A percentile compares a stretch with the other conserved stretches of the same genome.
Conservation (phyloP, 352 stramenopile genomes). For the Globisporangium irregulare region DNA sequence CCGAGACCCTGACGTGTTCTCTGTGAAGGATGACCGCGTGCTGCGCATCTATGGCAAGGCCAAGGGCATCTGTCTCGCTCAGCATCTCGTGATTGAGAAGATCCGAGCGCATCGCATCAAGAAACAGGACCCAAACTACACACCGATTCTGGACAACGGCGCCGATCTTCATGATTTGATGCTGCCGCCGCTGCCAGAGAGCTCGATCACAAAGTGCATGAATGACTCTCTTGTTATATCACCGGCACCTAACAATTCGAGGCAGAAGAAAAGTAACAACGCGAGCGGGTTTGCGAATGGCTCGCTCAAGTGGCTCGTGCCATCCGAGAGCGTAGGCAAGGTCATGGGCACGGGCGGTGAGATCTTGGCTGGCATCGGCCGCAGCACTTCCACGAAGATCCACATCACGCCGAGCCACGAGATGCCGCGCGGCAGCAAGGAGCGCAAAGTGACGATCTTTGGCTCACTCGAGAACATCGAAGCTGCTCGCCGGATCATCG, state of each 20-base stretch:
- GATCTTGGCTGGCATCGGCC: slow-evolving; percentile 44
- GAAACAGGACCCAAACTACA: slow-evolving; percentile 56
- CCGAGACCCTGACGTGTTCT: slow-evolving; percentile 29
- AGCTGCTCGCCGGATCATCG: slow-evolving; percentile 35
- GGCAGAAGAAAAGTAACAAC: slow-evolving; percentile 5
- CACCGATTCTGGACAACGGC: slow-evolving; percentile 20
- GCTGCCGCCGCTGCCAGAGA: slow-evolving; percentile 27
- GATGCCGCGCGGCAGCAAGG: slow-evolving; percentile 39
- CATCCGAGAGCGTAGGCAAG: slow-evolving; percentile 43
- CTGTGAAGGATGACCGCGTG: slow-evolving; percentile 49
- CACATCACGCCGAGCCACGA: slow-evolving; percentile 33
- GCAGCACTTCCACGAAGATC: slow-evolving; percentile 40
- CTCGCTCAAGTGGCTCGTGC: slow-evolving; percentile 48
- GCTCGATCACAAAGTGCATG: slow-evolving; percentile 40
- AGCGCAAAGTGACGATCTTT: slow-evolving; percentile 45
- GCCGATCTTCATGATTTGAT: slow-evolving; percentile 18
- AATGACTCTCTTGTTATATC: slow-evolving; percentile 23
- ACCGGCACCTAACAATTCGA: not conserved
- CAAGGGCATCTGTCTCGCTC: slow-evolving; percentile 55
- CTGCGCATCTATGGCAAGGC: slow-evolving; percentile 58
- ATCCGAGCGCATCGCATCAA: slow-evolving; percentile 44
- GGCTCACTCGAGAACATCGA: slow-evolving; percentile 34
- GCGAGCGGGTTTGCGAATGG: not conserved
- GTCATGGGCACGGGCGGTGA: slow-evolving; percentile 56
- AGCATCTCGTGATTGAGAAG: slow-evolving; percentile 54